Percentiles rank a stretch among this genome's conserved stretches.
phyloP scores from a whole-genome alignment of 768 basidiomycete genomes.

The Tulasnella calospora region DNA sequence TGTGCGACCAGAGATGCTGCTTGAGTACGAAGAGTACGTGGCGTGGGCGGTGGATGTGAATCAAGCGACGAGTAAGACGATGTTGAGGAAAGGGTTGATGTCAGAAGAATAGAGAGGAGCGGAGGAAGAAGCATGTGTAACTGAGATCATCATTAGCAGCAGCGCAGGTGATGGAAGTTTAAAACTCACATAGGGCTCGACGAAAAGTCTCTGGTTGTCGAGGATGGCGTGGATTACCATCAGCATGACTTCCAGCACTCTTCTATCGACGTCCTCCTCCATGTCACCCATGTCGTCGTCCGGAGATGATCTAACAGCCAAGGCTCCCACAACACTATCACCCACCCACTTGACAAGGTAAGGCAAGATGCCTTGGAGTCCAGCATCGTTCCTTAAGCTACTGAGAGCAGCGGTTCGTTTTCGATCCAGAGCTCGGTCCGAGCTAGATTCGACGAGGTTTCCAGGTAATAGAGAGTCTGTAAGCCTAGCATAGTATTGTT shows the following conservation, averaged over 20 bases:
- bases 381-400: constrained; percentile 82
- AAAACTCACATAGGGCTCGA: constrained; percentile 46
- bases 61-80: constrained; percentile 42
- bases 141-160: constrained; percentile 41
- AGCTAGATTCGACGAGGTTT: constrained; percentile 2
- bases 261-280: constrained; percentile 55
- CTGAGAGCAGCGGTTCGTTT: constrained; percentile 87
- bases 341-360: constrained; percentile 94
- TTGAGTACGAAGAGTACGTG: constrained; percentile 64
- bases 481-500: constrained; percentile 89
- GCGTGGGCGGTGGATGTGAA: constrained; percentile 29
- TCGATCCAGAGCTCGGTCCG: constrained; percentile 44
- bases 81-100: constrained; percentile 71
- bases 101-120: constrained; percentile 83
- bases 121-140: constrained; percentile 94
- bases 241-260: constrained; percentile 70
- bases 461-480: constrained; percentile 73
- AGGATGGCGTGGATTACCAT: constrained; percentile 81
- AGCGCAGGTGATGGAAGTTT: background rate
- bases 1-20: constrained; percentile 82
- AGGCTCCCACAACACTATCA: constrained; percentile 69
- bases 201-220: constrained; percentile 81
- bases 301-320: constrained; percentile 35
- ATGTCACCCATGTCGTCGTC: constrained; percentile 42
- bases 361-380: constrained; percentile 83